Evolutionary conservation across 352 stramenopile species (phyloP), one percentile per base, ranked within the genome.

Genomic region (Blastocystis sp.): DNA sequence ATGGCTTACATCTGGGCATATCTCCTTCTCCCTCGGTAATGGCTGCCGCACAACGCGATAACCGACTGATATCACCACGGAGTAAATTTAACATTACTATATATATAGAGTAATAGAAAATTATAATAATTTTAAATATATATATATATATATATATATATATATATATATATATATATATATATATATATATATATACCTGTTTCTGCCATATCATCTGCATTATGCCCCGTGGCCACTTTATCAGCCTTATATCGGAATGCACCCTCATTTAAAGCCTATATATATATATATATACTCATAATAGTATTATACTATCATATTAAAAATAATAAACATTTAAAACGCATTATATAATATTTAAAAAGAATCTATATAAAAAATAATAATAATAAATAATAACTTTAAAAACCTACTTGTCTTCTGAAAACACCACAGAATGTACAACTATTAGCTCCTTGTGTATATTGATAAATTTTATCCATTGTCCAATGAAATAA

Each of bases 401-500:
- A n/a, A n/a, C n/a, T n/a, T n/a, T n/a, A n/a, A n/a, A n/a, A n/a
- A n/a, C n/a, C n/a, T n/a, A n/a, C n/a, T n/a, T 68, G 52, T 27
- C 62, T 25, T 2, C 62, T 37, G 28, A 68, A 68, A 25, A 68
- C 62, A 7, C 62, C 62, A 27, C 62, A 68, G 43, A 56, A 66
- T 11, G 45, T 68, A 39, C 62, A 68, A 18, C 62, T 56, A 2
- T 33, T 65, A 24, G 23, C 21, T 18, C 40, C 21, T 9, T 21
- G 24, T 5, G 52, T 62, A 36, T 62, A 42, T 4, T 11, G 11
- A 0, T 67, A 52, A 7, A 68, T 56, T 23, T 44, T 18, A 27
- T 68, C 62, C 62, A 68, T 68, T 4, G 62, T 67, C 27, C 56
- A 68, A 21, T 56, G 52, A 25, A 57, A 68, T 11, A 68, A 34